A percentile compares a stretch with the other conserved stretches of the same genome.
These are phyloP conservation scores for Yarrowia sp. DNA, from an alignment of 805 yeast genomes.

Conservation along the genomic window DNA sequence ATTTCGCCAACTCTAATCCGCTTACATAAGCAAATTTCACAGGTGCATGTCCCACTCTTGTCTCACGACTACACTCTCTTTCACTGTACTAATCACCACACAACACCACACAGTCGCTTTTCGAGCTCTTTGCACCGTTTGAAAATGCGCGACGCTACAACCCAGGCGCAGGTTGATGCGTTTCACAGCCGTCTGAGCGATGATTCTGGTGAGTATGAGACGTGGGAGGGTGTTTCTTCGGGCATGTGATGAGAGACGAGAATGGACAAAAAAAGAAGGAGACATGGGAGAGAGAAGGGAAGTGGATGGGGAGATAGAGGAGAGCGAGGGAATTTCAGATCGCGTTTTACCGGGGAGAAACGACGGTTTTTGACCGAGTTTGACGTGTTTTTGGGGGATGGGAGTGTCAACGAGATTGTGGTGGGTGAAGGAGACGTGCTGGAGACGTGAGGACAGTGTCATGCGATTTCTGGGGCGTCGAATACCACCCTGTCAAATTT, in stretches of 20 bases:
- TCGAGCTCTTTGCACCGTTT: not conserved
- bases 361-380: too few relatives aligned
- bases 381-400: too few relatives aligned
- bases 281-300: not conserved
- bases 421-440: too few relatives aligned
- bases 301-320: not conserved
- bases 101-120: not conserved
- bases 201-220: slow-evolving; percentile 24
- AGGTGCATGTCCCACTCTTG: slow-evolving; percentile 8
- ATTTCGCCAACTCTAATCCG: not conserved
- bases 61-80: slow-evolving; percentile 4
- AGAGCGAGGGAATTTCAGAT: not conserved
- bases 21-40: slow-evolving; percentile 20
- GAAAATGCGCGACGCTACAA: slow-evolving; percentile 33
- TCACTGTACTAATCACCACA: not conserved
- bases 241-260: not conserved
- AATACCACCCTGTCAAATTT: too few relatives aligned
- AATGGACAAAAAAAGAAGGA: not conserved
- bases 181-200: slow-evolving; percentile 36
- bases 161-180: slow-evolving; percentile 36
- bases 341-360: too few relatives aligned
- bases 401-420: too few relatives aligned
- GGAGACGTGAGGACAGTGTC: too few relatives aligned
- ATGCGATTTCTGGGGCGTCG: too few relatives aligned
- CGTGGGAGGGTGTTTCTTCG: not conserved